Conservation (phyloP, 1,139 yeast species). For the Scheffersomyces insectosa region DNA sequence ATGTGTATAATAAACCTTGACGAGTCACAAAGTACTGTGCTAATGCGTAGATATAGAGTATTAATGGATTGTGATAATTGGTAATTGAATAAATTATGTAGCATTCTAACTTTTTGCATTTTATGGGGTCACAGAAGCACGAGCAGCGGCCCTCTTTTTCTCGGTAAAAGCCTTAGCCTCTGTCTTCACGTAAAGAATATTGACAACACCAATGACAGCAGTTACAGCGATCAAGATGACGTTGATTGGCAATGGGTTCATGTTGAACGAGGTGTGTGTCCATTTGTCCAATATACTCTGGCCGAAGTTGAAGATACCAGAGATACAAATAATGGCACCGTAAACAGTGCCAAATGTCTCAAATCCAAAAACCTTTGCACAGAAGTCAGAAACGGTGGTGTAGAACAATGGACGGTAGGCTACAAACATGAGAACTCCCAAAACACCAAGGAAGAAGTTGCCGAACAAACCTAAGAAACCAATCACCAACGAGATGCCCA, state of each 20-base stretch:
- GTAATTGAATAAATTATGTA: too few relatives aligned
- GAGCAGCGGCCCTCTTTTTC: slow-evolving; percentile 10
- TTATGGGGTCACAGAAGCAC: too few relatives aligned
- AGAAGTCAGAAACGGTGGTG: slow-evolving; percentile 44
- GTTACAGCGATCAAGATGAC: slow-evolving; percentile 28
- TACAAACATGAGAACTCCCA: slow-evolving; percentile 41
- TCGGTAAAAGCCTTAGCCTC: slow-evolving; percentile 27
- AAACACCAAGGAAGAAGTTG: slow-evolving; percentile 27
- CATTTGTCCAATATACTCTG: slow-evolving; percentile 40
- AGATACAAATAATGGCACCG: slow-evolving; percentile 43
- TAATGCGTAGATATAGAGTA: too few relatives aligned
- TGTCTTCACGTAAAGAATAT: slow-evolving; percentile 29
- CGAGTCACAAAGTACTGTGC: too few relatives aligned
- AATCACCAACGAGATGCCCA: slow-evolving; percentile 32
- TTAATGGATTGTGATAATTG: too few relatives aligned
- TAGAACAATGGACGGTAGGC: slow-evolving; percentile 47
- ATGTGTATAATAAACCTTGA: too few relatives aligned
- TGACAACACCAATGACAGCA: slow-evolving; percentile 29
- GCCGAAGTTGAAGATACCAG: slow-evolving; percentile 40
- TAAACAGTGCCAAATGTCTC: slow-evolving; percentile 51
- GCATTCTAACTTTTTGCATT: too few relatives aligned
- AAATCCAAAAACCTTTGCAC: slow-evolving; percentile 51
- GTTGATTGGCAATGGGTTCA: slow-evolving; percentile 47
- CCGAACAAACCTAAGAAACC: slow-evolving; percentile 42
- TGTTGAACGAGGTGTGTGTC: slow-evolving; percentile 40